Conservation (phyloP, 148 eudicot species). For the Mesembryanthemum crystallinum region DNA sequence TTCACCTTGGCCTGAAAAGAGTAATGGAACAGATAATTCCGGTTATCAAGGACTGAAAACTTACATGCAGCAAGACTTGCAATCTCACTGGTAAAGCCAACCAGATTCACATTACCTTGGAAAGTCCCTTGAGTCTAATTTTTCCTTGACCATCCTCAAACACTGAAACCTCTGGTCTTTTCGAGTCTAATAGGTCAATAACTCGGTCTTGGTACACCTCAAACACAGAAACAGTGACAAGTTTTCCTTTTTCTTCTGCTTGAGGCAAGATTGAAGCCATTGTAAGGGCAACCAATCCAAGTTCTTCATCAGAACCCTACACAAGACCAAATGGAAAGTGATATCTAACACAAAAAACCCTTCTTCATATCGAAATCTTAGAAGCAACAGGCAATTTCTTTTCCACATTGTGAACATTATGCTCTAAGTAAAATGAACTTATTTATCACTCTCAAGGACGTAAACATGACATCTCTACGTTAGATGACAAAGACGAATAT, state of each 20-base stretch:
- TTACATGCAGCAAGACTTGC: not conserved
- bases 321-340: not conserved
- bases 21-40: not conserved
- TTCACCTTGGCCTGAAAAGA: conserved; percentile 49
- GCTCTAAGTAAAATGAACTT: not conserved
- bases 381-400: not conserved
- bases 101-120: conserved; percentile 46
- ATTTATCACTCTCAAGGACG: not conserved
- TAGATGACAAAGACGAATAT: not conserved
- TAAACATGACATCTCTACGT: not conserved
- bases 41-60: not conserved
- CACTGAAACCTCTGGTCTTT: conserved; percentile 55
- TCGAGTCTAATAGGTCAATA: conserved; percentile 58
- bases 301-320: conserved; percentile 68
- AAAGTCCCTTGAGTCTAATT: conserved; percentile 76
- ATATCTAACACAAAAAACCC: not conserved
- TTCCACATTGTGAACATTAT: not conserved
- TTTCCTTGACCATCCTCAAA: conserved; percentile 70
- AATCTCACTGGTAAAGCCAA: not conserved
- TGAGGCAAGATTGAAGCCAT: conserved; percentile 50
- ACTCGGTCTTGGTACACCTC: conserved; percentile 74
- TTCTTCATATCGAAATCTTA: not conserved
- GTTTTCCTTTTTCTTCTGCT: conserved; percentile 42
- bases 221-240: conserved; percentile 58
- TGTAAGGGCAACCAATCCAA: conserved; percentile 56